Percentiles rank a stretch among this genome's conserved stretches.
Evolutionary conservation across 345 rosid genomes (phyloP).

Genomic region (Eutrema japonicum): DNA sequence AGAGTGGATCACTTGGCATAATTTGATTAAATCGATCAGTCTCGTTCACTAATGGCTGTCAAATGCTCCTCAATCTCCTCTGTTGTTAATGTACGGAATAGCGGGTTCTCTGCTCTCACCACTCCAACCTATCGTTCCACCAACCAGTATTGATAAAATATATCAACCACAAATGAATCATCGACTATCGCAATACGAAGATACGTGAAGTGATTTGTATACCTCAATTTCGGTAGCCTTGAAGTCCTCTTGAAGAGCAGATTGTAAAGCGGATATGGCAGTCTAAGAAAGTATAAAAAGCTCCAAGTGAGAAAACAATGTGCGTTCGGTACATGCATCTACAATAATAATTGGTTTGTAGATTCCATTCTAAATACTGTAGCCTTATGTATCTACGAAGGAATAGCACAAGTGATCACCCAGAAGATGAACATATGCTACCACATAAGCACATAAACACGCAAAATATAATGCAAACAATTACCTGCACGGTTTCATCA

Average conservation of each 20-base stretch:
- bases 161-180: background rate
- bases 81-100: slow-evolving; percentile 60
- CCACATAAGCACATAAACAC: background rate
- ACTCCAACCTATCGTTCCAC: slow-evolving; percentile 69
- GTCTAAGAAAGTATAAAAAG: slow-evolving; percentile 47
- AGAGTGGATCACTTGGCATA: no score
- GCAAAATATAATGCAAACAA: background rate
- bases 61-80: slow-evolving; percentile 83
- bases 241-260: slow-evolving; percentile 92
- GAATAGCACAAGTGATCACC: no score
- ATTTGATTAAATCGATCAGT: slow-evolving; percentile 39
- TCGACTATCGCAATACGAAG: background rate
- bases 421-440: no score
- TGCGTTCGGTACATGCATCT: background rate
- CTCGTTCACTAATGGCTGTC: slow-evolving; percentile 85
- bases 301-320: slow-evolving; percentile 1
- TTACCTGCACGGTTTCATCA: slow-evolving; percentile 96
- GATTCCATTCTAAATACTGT: background rate
- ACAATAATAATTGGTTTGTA: background rate
- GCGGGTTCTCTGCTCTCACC: slow-evolving; percentile 61
- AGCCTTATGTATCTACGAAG: no score
- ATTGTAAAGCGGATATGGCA: slow-evolving; percentile 79
- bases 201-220: slow-evolving; percentile 22
- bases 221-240: slow-evolving; percentile 96
- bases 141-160: background rate